phyloP scores from a whole-genome alignment of 2,329 filamentous ascomycete genomes.

The Ceratocystis cubensis region DNA sequence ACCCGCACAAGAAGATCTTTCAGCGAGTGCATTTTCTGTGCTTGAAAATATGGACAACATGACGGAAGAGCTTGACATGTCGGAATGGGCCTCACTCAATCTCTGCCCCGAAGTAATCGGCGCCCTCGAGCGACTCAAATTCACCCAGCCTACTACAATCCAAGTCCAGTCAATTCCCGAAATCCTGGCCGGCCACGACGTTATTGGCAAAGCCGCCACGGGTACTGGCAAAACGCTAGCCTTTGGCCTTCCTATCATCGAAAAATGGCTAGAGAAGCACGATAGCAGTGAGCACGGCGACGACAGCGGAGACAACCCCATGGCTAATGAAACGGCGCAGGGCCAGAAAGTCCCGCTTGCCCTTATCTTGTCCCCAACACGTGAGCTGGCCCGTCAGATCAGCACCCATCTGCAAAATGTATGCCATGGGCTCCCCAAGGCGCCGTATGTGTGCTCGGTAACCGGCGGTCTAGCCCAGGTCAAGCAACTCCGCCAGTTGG shows the following conservation, averaged over 20 bases:
- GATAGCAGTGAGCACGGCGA: constrained; percentile 23
- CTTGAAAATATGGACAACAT: constrained; percentile 43
- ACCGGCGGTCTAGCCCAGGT: constrained; percentile 89
- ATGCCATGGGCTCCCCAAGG: constrained; percentile 46
- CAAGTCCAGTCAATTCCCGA: constrained; percentile 70
- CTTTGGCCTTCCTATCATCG: constrained; percentile 85
- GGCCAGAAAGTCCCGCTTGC: constrained; percentile 47
- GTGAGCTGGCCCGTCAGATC: constrained; percentile 88
- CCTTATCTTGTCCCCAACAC: constrained; percentile 76
- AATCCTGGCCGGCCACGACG: constrained; percentile 71
- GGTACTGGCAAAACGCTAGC: constrained; percentile 95
- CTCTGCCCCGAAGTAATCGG: constrained; percentile 61
- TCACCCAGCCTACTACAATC: constrained; percentile 68
- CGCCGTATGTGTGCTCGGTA: constrained; percentile 69
- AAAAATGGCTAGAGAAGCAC: constrained; percentile 52
- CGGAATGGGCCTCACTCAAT: constrained; percentile 63
- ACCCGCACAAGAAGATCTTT: constrained; percentile 27
- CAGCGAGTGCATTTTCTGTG: constrained; percentile 26
- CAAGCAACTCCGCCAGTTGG: constrained; percentile 79
- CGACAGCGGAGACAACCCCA: constrained; percentile 12
- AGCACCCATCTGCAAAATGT: constrained; percentile 68
- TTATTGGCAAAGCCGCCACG: constrained; percentile 91
- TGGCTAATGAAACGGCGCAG: constrained; percentile 25
- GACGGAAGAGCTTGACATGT: constrained; percentile 54
- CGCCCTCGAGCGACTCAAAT: constrained; percentile 66